Percentiles rank a stretch among this genome's conserved stretches.
Conservation (phyloP, 2,329 filamentous ascomycete genomes). For the Neocatenulostroma microsporum region DNA sequence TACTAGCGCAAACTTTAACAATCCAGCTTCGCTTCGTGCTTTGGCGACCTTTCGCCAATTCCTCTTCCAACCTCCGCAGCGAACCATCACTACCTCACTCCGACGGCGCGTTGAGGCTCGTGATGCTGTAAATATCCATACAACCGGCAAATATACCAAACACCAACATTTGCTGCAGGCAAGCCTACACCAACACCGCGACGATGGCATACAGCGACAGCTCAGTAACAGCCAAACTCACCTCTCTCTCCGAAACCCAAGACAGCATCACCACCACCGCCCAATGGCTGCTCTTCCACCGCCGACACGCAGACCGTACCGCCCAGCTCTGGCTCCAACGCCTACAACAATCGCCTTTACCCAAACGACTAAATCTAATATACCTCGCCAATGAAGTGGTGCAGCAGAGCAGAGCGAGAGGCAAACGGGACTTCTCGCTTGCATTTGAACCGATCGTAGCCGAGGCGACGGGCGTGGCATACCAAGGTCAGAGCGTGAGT, state of each 20-base stretch:
- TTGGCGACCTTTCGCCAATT: no score
- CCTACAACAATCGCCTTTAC: constrained; percentile 59
- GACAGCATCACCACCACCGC: constrained; percentile 94
- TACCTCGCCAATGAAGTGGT: constrained; percentile 97
- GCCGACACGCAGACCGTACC: constrained; percentile 84
- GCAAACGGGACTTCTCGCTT: constrained; percentile 84
- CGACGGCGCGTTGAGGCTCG: no score
- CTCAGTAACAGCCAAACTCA: constrained; percentile 87
- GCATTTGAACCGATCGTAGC: constrained; percentile 89
- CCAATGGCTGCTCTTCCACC: constrained; percentile 99
- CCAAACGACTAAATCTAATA: constrained; percentile 80
- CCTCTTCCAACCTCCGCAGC: no score
- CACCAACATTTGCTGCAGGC: no score
- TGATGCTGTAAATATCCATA: no score
- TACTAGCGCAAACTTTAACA: no score
- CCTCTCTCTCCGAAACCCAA: constrained; percentile 91
- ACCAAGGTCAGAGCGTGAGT: constrained; percentile 78
- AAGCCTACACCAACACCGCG: not conserved
- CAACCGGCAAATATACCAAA: no score
- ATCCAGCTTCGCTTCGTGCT: no score
- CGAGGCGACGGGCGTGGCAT: constrained; percentile 82
- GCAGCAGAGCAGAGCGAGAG: constrained; percentile 88
- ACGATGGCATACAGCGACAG: constrained; percentile 92
- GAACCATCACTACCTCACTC: no score
- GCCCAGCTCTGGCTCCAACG: constrained; percentile 87